Conservation (phyloP, 1,139 yeast species). For the Protomyces pachydermus region DNA sequence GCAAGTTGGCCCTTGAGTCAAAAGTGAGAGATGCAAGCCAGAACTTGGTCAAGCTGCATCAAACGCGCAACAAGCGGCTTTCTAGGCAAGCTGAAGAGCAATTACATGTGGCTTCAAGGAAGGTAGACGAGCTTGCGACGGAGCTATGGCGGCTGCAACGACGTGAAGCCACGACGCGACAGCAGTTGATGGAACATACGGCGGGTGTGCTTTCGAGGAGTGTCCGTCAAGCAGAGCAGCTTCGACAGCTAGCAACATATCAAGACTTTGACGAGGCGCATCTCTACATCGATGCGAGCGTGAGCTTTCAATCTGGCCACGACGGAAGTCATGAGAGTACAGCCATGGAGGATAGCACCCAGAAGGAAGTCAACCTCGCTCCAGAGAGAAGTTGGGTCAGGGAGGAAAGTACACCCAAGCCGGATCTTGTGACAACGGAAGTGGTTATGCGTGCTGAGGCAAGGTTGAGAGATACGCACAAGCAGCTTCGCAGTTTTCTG, state of each 20-base stretch:
- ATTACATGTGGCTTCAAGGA: slow-evolving; percentile 17
- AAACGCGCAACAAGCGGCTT: slow-evolving; percentile 21
- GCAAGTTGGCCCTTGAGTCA: slow-evolving; percentile 27
- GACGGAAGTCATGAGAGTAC: slow-evolving; percentile 5
- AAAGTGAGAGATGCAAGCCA: slow-evolving; percentile 28
- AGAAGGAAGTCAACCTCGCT: neutral
- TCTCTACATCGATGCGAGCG: slow-evolving; percentile 11
- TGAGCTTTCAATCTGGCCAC: neutral
- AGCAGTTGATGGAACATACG: slow-evolving; percentile 26
- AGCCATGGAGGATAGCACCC: neutral
- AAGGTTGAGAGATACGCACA: neutral
- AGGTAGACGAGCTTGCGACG: slow-evolving; percentile 28
- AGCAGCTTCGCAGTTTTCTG: neutral
- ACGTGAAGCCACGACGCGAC: slow-evolving; percentile 19
- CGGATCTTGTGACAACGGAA: neutral
- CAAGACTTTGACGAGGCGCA: slow-evolving; percentile 23
- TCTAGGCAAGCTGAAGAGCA: slow-evolving; percentile 28
- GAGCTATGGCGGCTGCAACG: slow-evolving; percentile 28
- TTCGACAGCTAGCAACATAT: slow-evolving; percentile 1
- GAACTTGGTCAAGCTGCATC: slow-evolving; percentile 25
- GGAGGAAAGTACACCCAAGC: neutral
- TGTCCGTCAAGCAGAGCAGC: slow-evolving; percentile 1
- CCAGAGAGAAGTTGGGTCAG: neutral
- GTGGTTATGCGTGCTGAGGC: neutral
- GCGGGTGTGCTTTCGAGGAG: slow-evolving; percentile 22